Base-by-base conservation (phyloP, 2,329 filamentous ascomycete species). In the Periglandula ipomoeae region DNA sequence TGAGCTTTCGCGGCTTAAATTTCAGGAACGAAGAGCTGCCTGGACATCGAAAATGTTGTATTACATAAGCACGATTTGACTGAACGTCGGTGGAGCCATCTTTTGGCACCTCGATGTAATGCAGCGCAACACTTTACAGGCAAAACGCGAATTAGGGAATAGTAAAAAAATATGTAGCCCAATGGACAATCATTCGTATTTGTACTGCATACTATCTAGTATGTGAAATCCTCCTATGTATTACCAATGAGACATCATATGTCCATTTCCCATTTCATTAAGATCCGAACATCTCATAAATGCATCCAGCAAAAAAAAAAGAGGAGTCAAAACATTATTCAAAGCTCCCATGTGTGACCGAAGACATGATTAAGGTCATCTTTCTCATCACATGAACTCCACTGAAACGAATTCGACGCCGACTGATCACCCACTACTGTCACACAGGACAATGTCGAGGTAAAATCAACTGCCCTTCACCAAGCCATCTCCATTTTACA, bases 401-500 rank as follows among this genome's bases (percentile, higher is more conserved):
- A 37, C 30, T 13, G 20, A 39, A 38, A 38, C 15, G 6, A n/a
- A n/a, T n/a, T n/a, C n/a, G n/a, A n/a, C n/a, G 43, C 37, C 11
- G 17, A 22, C 13, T 23, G 13, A 41, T 24, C 3, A 22, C 3
- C 11, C 9, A 24, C 13, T 41, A 10, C 22, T 26, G 7, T 34
- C 4, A 34, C 30, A 15, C 9, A 39, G 13, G 44, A 38, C 44
- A 24, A 32, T 22, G 24, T 37, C 17, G 3, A n/a, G 5, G 2
- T 4, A 23, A 15, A 7, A 20, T 26, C 19, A 34, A 23, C 39
- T 13, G 2, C n/a, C 7, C 32, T 37, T 10, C 13, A 17, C 3
- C 15, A 13, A 23, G 15, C 24, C 11, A 1, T 5, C 6, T 22
- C 11, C 8, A 9, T 20, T 46, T 45, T 56, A 61, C 27, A 59